Percentiles rank a stretch among this genome's conserved stretches.
Evolutionary conservation across 768 basidiomycete species (phyloP).

Genomic region (Lactifluus echinatus): DNA sequence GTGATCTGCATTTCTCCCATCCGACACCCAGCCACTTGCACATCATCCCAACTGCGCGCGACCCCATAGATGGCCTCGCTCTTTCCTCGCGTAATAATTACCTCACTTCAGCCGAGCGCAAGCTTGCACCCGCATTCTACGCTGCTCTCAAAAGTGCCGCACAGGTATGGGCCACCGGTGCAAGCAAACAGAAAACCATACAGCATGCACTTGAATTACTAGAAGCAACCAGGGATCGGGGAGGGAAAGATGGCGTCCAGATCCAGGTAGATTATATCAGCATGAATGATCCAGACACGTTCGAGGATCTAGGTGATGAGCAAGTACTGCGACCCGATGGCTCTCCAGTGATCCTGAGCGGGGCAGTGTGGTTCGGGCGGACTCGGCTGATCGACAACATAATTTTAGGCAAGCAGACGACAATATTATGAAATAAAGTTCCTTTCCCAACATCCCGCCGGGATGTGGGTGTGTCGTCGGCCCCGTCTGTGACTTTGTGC

Average conservation of each 20-base stretch:
- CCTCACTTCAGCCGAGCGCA: constrained; percentile 54
- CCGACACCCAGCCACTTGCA: constrained; percentile 67
- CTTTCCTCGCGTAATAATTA: constrained; percentile 89
- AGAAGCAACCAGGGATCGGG: constrained; percentile 24
- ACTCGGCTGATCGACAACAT: constrained; percentile 94
- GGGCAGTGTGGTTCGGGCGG: constrained; percentile 76
- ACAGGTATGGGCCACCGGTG: constrained; percentile 43
- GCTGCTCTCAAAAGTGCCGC: constrained; percentile 57
- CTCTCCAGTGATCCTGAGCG: constrained; percentile 63
- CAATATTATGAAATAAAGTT: constrained; percentile 24
- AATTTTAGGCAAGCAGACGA: constrained; percentile 48
- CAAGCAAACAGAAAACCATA: constrained; percentile 43
- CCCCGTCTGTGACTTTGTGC: too few species aligned
- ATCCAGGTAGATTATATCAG: constrained; percentile 78
- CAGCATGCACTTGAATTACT: constrained; percentile 37
- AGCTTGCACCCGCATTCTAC: constrained; percentile 50
- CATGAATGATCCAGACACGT: constrained; percentile 74
- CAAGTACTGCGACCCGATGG: constrained; percentile 23
- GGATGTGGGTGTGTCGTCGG: too few species aligned
- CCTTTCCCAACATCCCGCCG: too few species aligned
- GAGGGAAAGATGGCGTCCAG: constrained; percentile 33
- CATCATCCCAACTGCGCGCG: constrained; percentile 81
- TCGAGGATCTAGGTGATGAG: constrained; percentile 47
- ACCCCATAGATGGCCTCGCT: constrained; percentile 58
- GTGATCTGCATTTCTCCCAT: constrained; percentile 74